A percentile compares a stretch with the other conserved stretches of the same genome.
Conservation (phyloP, 2,329 filamentous ascomycete species). For the Colletotrichum chrysophilum region DNA sequence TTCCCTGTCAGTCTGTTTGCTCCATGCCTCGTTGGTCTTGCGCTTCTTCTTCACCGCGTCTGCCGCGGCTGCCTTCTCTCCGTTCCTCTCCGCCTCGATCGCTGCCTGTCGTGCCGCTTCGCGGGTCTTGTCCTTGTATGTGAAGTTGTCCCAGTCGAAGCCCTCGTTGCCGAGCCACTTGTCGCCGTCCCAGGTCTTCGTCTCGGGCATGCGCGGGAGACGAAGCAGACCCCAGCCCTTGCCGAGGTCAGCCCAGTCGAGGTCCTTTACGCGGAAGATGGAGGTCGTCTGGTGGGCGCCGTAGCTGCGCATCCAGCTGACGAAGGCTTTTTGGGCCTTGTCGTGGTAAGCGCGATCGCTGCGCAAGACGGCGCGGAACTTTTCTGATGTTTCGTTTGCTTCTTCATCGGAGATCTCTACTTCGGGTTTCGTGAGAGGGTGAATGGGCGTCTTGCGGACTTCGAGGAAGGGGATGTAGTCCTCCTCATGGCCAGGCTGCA, state of each 20-base stretch:
- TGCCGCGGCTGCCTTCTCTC: constrained; percentile 32
- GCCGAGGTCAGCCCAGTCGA: constrained; percentile 85
- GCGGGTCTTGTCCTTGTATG: constrained; percentile 74
- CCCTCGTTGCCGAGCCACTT: constrained; percentile 61
- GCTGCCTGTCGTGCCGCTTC: constrained; percentile 69
- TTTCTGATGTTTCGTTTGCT: constrained; percentile 60
- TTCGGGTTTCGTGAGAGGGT: constrained; percentile 61
- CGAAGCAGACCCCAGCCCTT: constrained; percentile 85
- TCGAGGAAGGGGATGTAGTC: constrained; percentile 89
- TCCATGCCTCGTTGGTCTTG: constrained; percentile 74
- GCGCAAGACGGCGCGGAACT: constrained; percentile 64
- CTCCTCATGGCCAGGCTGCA: constrained; percentile 85
- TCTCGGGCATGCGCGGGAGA: constrained; percentile 93
- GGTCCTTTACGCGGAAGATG: constrained; percentile 83
- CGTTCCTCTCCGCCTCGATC: constrained; percentile 54
- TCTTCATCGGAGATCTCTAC: constrained; percentile 66
- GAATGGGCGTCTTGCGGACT: constrained; percentile 85
- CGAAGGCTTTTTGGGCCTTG: constrained; percentile 89
- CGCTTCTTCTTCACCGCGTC: constrained; percentile 59
- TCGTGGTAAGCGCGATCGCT: constrained; percentile 71
- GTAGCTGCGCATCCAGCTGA: constrained; percentile 92
- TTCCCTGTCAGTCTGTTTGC: constrained; percentile 70
- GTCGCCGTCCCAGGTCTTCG: constrained; percentile 75
- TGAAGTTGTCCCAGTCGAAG: constrained; percentile 70
- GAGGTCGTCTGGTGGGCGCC: constrained; percentile 88